A percentile compares a stretch with the other conserved stretches of the same genome.
Evolutionary conservation across 2,329 filamentous ascomycete genomes (phyloP).

Genomic region (Pseudogymnoascus sp.): DNA sequence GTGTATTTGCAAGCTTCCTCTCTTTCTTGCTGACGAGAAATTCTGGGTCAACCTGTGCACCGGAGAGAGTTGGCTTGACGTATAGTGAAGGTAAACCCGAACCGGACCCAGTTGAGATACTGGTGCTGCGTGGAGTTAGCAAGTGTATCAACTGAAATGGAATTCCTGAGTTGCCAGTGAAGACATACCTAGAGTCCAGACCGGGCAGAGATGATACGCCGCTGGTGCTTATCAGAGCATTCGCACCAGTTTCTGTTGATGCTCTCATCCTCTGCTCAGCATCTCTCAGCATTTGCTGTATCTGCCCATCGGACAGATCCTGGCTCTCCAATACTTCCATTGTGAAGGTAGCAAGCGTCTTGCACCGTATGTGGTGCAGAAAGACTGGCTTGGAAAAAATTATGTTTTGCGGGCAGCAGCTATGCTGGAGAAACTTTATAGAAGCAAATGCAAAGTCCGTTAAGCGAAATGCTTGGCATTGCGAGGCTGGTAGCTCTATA

Average conservation of each 20-base stretch:
- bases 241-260: conserved; percentile 31
- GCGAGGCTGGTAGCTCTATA: neutral
- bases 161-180: neutral
- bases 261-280: conserved; percentile 50
- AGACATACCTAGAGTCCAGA: conserved; percentile 10
- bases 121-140: neutral
- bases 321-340: conserved; percentile 23
- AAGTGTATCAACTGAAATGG: neutral
- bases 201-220: conserved; percentile 14
- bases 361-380: conserved; percentile 5
- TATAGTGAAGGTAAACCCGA: conserved; percentile 40
- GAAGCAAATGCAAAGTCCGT: conserved; percentile 1
- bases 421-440: conserved; percentile 5
- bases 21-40: conserved; percentile 43
- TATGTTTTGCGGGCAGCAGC: neutral
- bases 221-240: conserved; percentile 16
- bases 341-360: neutral
- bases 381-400: conserved; percentile 2
- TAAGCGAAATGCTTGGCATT: conserved; percentile 7
- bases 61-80: conserved; percentile 43
- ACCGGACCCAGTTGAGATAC: conserved; percentile 10
- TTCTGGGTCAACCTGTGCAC: conserved; percentile 46
- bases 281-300: conserved; percentile 55
- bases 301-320: conserved; percentile 54
- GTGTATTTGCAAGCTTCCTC: conserved; percentile 38